A percentile compares a stretch with the other conserved stretches of the same genome.
Conservation (phyloP, 768 basidiomycete genomes). For the Symmetrospora coprosmae region DNA sequence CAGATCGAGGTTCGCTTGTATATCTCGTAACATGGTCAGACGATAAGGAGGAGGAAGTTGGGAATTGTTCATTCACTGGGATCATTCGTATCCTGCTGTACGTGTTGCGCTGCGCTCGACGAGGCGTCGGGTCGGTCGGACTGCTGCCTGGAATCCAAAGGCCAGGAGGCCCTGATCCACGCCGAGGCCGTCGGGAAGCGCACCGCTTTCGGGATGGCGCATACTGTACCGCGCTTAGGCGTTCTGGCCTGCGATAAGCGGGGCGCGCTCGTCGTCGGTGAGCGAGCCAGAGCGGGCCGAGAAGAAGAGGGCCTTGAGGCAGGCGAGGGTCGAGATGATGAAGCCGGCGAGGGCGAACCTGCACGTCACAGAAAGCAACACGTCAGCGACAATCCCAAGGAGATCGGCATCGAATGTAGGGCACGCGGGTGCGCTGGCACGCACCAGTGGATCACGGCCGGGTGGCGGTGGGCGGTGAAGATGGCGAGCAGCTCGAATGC, state of each 20-base stretch:
- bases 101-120: too few species aligned
- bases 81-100: too few species aligned
- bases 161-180: too few species aligned
- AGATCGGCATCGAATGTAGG: conserved; percentile 69
- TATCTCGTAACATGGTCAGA: too few species aligned
- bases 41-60: too few species aligned
- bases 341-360: conserved; percentile 60
- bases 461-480: conserved; percentile 49
- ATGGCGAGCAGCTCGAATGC: conserved; percentile 89
- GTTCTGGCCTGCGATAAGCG: conserved; percentile 37
- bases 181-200: too few species aligned
- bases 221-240: conserved; percentile 18
- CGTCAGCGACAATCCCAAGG: conserved; percentile 59
- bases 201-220: too few species aligned
- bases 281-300: conserved; percentile 2
- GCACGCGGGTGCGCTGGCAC: too few species aligned
- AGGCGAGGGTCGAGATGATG: conserved; percentile 68
- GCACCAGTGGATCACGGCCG: conserved; percentile 76
- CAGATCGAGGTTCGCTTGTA: too few species aligned
- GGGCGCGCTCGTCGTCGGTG: conserved; percentile 45
- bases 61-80: too few species aligned
- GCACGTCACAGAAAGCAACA: neutral
- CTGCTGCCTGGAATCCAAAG: too few species aligned
- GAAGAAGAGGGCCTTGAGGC: conserved; percentile 39
- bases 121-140: too few species aligned